Base-by-base conservation (phyloP, 2,329 filamentous ascomycete species). In the Colletotrichum falcatum region DNA sequence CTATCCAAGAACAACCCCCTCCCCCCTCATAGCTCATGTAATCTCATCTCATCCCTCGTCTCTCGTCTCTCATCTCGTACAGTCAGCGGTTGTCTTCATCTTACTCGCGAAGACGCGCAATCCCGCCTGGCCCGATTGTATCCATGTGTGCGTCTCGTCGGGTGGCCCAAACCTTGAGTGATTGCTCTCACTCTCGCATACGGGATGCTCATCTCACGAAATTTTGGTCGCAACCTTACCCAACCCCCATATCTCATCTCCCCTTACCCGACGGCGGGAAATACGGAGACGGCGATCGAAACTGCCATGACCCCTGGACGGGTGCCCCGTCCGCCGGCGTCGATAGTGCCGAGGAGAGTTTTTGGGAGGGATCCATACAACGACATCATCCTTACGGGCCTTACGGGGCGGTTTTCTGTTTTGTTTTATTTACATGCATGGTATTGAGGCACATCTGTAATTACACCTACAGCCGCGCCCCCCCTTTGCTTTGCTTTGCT, bases 351-450 rank as follows among this genome's bases (percentile, higher is more conserved):
- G 16, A 46, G 26, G 46, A n/a, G 39, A 42, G 55, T 42, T 42
- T 18, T 26, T 3, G 26, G 44, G 12, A 55, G 51, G 48, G 51
- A 56, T 14, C 39, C 49, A 56, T 46, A n/a, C 28, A 37, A 62
- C 56, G 56, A 66, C 67, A 70, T 70, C 67, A 70, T 70, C 67
- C 63, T 70, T 56, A 70, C 64, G 65, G 65, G 53, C 42, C 66
- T 69, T 69, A 65, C 54, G 46, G 54, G 46, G 66, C 44, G n/a
- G n/a, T n/a, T 16, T 8, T 2, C 4, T 20, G 2, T 61, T 16
- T 26, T 46, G 26, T 18, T 16, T 37, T 37, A 14, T 37, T 14
- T 37, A 14, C 12, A 2, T 11, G n/a, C 42, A 44, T 9, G 20
- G 42, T n/a, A 11, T 8, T 8, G 20, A 8, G 48, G 48, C 39